phyloP scores from a whole-genome alignment of 371 early-diverging fungal genomes.

The Furculomyces boomerangus region DNA sequence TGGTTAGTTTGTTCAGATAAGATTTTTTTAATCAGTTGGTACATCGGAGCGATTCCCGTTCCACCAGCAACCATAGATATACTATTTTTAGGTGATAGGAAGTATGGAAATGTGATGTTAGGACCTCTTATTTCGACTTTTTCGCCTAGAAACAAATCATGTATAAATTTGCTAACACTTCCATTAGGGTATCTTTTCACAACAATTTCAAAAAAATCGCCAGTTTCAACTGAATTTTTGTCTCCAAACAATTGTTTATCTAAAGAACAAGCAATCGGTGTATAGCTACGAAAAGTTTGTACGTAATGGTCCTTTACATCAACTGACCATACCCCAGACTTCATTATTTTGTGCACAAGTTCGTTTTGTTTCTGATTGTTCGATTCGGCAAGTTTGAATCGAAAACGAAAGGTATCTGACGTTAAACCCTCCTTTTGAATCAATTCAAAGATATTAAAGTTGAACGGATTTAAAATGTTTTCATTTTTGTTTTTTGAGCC shows the following conservation, averaged over 20 bases:
- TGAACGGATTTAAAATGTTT: constrained; percentile 28
- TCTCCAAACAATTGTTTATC: not conserved
- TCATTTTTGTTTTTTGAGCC: constrained; percentile 13
- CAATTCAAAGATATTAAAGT: constrained; percentile 52
- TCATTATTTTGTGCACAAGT: constrained; percentile 31
- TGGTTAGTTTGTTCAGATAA: constrained; percentile 41
- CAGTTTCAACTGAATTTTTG: constrained; percentile 18
- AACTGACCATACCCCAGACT: constrained; percentile 20
- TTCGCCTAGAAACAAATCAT: constrained; percentile 61
- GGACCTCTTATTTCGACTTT: constrained; percentile 79
- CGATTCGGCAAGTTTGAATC: constrained; percentile 54
- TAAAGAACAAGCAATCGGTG: constrained; percentile 19
- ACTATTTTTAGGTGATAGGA: not conserved
- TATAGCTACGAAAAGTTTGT: constrained; percentile 37
- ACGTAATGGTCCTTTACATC: constrained; percentile 23
- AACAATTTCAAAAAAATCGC: constrained; percentile 66
- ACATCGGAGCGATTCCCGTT: constrained; percentile 86
- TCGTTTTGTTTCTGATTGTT: constrained; percentile 42
- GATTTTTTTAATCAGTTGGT: constrained; percentile 48
- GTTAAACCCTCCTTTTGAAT: constrained; percentile 33
- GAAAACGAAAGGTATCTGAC: constrained; percentile 54
- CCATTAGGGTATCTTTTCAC: constrained; percentile 54
- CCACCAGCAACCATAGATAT: constrained; percentile 49
- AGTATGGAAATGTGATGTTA: constrained; percentile 41
- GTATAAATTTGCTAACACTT: constrained; percentile 53